These are phyloP conservation scores for Aspergillus terreus DNA, from an alignment of 2,329 filamentous ascomycete genomes.

Conservation along the genomic window DNA sequence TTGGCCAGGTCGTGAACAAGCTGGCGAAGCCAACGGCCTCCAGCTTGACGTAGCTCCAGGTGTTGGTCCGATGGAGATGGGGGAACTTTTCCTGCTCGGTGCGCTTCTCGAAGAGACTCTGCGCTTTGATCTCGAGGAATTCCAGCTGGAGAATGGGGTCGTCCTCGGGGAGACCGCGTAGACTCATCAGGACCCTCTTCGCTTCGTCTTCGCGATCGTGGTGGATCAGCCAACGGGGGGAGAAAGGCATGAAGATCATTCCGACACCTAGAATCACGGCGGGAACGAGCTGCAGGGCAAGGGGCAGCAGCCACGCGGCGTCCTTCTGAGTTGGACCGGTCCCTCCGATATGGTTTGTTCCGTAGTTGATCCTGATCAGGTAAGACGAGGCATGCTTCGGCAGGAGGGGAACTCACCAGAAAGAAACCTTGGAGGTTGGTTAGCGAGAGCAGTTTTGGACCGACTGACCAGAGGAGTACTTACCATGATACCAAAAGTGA, in stretches of 20 bases:
- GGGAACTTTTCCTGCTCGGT: conserved; percentile 66
- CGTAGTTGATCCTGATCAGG: conserved; percentile 30
- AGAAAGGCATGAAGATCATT: conserved; percentile 80
- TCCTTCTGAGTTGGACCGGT: conserved; percentile 59
- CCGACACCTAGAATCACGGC: conserved; percentile 64
- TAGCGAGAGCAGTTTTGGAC: neutral
- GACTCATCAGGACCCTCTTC: conserved; percentile 56
- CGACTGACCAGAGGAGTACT: neutral
- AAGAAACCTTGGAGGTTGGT: conserved; percentile 22
- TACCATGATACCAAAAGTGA: conserved; percentile 48
- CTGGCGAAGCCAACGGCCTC: conserved; percentile 48
- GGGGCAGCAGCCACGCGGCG: conserved; percentile 46
- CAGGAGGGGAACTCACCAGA: conserved; percentile 15
- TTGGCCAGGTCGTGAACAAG: conserved; percentile 27
- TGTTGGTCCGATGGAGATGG: conserved; percentile 56
- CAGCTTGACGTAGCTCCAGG: conserved; percentile 63
- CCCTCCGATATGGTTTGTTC: conserved; percentile 61
- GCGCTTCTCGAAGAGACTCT: conserved; percentile 72
- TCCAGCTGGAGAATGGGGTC: conserved; percentile 70
- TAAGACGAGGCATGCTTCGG: conserved; percentile 24
- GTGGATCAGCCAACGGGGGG: conserved; percentile 70
- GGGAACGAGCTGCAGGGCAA: conserved; percentile 55
- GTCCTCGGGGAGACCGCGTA: conserved; percentile 59
- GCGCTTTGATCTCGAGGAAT: conserved; percentile 78
- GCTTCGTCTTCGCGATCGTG: conserved; percentile 67